Evolutionary conservation across 805 yeast species (phyloP), one percentile per base, ranked within the genome.

Genomic region (Nakazawaea wyomingensis): DNA sequence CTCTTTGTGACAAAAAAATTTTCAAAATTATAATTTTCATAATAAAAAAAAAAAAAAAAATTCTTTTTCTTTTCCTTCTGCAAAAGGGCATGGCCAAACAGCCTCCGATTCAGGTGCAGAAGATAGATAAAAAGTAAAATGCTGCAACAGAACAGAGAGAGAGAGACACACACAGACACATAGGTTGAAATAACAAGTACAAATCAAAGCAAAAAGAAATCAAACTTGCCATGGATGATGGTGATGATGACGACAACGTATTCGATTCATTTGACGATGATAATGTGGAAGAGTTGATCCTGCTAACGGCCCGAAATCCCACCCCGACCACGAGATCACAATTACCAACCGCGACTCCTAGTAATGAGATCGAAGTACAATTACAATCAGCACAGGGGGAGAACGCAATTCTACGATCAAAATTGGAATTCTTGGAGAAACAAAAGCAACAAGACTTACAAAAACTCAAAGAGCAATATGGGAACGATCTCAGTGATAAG

Each of bases 371-470:
- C 36, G 35, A 38, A 11, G n/a, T n/a, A 21, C 64, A 64, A 32
- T 49, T 79, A n/a, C 68, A 66, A 43, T 63, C 71, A 28, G 82
- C 86, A 4, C 76, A 75, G 43, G 97, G 97, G 2, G 96, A 90
- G 54, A 80, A 85, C 29, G 80, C 93, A 11, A 80, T 89, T 28
- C 66, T 90, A 14, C 67, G 95, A 43, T 77, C 82, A 8, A 86
- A 80, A 51, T 62, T 85, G 17, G 62, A 71, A 17, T 70, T 72
- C 33, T 48, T 75, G 3, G 74, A 72, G 39, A 55, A 54, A 20
- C 60, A 59, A 5, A 58, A 60, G 17, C 56, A 55, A 4, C 51
- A 60, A 1, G 74, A 72, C 45, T 52, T 71, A 22, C 63, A 59
- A 13, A 60, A 64, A 11, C 45, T 78, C 41, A 68, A 66, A 43